Evolutionary conservation across 2,329 filamentous ascomycete species (phyloP).

Genomic region (Xylariaceae sp.): DNA sequence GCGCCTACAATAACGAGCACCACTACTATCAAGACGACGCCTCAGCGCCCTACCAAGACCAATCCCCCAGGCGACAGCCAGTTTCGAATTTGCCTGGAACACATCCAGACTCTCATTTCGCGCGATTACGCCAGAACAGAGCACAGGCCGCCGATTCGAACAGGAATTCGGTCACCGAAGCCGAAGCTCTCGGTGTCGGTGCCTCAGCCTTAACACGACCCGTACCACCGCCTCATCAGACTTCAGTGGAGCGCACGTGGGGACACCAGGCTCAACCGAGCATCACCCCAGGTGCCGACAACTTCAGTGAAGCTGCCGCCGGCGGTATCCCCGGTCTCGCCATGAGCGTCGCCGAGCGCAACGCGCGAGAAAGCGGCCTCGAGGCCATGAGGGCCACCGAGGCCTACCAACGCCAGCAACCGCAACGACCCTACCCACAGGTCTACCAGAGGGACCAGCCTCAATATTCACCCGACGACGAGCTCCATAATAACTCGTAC

Average conservation of each 20-base stretch:
- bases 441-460: slow-evolving; percentile 16
- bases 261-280: slow-evolving; percentile 28
- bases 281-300: slow-evolving; percentile 62
- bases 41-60: slow-evolving; percentile 17
- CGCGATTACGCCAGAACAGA: slow-evolving; percentile 33
- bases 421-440: slow-evolving; percentile 16
- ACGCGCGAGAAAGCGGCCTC: slow-evolving; percentile 61
- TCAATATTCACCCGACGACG: slow-evolving; percentile 17
- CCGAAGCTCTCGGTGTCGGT: slow-evolving; percentile 9
- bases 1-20: slow-evolving; percentile 5
- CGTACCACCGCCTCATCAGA: slow-evolving; percentile 28
- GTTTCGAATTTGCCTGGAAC: slow-evolving; percentile 19
- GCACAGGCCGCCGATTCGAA: slow-evolving; percentile 27
- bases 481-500: slow-evolving; percentile 18
- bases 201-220: slow-evolving; percentile 22
- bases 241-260: slow-evolving; percentile 19
- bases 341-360: slow-evolving; percentile 60
- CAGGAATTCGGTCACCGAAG: slow-evolving; percentile 13
- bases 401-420: slow-evolving; percentile 17
- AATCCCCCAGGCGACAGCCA: slow-evolving; percentile 14
- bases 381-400: slow-evolving; percentile 51
- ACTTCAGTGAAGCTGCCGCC: slow-evolving; percentile 58
- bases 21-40: slow-evolving; percentile 23
- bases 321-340: slow-evolving; percentile 68
- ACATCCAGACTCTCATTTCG: slow-evolving; percentile 37